Conservation (phyloP, 176 grass and related monocot species). For the Triticum turgidum region DNA sequence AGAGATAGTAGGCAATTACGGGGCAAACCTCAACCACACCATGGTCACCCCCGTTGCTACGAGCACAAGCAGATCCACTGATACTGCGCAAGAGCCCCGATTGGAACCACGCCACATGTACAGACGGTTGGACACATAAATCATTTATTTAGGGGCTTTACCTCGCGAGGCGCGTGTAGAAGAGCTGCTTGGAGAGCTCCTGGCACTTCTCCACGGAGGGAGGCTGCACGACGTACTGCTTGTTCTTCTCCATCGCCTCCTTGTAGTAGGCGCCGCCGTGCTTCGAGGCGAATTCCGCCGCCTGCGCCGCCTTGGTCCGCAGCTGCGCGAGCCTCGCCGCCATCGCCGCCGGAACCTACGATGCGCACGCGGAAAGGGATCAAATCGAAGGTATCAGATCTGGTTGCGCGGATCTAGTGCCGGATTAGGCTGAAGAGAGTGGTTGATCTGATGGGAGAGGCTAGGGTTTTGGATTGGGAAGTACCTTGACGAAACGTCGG, state of each 20-base stretch:
- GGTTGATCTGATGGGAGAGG: background rate
- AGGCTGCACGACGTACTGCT: slow-evolving; percentile 71
- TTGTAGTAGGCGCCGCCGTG: slow-evolving; percentile 66
- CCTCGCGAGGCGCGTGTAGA: slow-evolving; percentile 94
- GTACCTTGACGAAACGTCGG: slow-evolving; percentile 35
- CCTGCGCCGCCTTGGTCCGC: slow-evolving; percentile 53
- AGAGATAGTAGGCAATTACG: background rate
- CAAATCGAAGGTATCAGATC: slow-evolving; percentile 26
- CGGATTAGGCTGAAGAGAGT: background rate
- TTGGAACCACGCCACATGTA: background rate
- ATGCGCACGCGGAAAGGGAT: slow-evolving; percentile 3
- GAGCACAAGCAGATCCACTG: slow-evolving; percentile 15
- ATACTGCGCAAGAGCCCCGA: background rate
- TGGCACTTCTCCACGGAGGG: slow-evolving; percentile 82
- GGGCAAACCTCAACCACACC: background rate
- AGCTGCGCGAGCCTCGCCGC: slow-evolving; percentile 79
- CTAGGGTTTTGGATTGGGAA: background rate
- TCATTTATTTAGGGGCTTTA: background rate
- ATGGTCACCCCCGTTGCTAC: background rate
- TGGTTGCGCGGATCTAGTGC: slow-evolving; percentile 1
- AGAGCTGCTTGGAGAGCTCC: slow-evolving; percentile 93
- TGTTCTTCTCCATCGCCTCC: slow-evolving; percentile 90
- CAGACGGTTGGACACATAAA: background rate
- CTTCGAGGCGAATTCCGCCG: slow-evolving; percentile 59
- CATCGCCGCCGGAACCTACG: slow-evolving; percentile 50